These are phyloP conservation scores for Apiospora arundinis DNA, from an alignment of 2,329 filamentous ascomycete genomes.

Conservation along the genomic window DNA sequence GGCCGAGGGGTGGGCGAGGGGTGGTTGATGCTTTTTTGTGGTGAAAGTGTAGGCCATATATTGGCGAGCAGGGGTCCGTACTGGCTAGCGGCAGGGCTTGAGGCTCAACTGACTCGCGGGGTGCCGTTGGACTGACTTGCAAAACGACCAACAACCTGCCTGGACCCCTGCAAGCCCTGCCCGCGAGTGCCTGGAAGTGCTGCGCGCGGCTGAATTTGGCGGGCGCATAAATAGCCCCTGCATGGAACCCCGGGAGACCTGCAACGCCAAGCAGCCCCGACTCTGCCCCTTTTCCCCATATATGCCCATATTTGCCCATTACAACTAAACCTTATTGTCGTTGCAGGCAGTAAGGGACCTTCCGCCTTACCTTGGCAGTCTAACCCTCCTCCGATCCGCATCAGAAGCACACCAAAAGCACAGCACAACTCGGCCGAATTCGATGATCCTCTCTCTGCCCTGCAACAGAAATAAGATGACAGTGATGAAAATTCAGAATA, in stretches of 20 bases:
- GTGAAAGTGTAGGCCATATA: neutral
- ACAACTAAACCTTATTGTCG: neutral
- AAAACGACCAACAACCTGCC: neutral
- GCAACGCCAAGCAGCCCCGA: neutral
- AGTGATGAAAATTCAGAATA: neutral
- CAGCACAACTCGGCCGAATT: conserved; percentile 1
- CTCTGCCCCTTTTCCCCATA: conserved; percentile 8
- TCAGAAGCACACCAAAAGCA: neutral
- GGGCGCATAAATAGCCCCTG: neutral
- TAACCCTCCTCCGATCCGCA: neutral
- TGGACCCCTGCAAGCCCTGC: conserved; percentile 5
- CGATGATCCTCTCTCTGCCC: neutral
- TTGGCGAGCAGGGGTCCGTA: neutral
- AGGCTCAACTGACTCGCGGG: conserved; percentile 3
- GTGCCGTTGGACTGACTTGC: too few species aligned
- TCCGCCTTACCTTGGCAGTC: neutral
- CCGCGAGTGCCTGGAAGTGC: too few species aligned
- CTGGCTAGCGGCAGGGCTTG: neutral
- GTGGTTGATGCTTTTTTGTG: neutral
- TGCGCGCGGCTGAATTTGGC: neutral
- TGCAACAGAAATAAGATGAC: neutral
- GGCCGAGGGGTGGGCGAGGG: too few species aligned
- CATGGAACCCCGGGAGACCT: conserved; percentile 3
- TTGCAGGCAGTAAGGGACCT: neutral
- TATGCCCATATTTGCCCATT: neutral